These are phyloP conservation scores for Sarocladiaceae sp. DNA, from an alignment of 2,329 filamentous ascomycete species.

Conservation along the genomic window DNA sequence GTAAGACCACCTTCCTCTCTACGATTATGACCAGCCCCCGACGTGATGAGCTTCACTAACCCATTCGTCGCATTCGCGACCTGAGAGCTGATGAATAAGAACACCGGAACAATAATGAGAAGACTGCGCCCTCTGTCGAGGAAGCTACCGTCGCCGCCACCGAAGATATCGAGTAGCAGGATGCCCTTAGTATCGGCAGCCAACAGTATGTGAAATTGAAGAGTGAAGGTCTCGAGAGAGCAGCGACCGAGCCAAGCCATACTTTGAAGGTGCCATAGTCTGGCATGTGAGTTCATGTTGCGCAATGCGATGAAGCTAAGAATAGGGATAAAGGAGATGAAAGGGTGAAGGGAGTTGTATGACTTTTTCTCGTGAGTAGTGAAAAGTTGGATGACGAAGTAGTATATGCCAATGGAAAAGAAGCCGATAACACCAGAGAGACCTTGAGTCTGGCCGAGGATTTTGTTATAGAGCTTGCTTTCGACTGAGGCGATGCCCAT, in stretches of 20 bases:
- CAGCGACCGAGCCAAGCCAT: conserved; percentile 49
- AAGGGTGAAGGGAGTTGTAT: conserved; percentile 49
- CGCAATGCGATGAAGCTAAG: conserved; percentile 48
- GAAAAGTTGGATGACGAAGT: conserved; percentile 15
- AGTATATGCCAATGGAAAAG: conserved; percentile 26
- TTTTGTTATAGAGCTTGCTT: conserved; percentile 18
- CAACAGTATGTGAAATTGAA: conserved; percentile 60
- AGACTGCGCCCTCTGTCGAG: conserved; percentile 22
- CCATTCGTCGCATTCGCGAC: conserved; percentile 19
- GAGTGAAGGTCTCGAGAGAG: conserved; percentile 55
- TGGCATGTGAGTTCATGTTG: conserved; percentile 28
- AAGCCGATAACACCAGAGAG: conserved; percentile 14
- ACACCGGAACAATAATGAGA: conserved; percentile 21
- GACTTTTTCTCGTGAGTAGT: conserved; percentile 22
- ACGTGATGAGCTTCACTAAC: conserved; percentile 21
- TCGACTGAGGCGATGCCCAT: conserved; percentile 21
- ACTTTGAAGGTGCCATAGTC: conserved; percentile 31
- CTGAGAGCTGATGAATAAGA: conserved; percentile 23
- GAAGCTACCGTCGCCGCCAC: conserved; percentile 18
- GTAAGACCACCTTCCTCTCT: conserved; percentile 14
- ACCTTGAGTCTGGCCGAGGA: conserved; percentile 14
- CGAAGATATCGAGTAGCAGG: conserved; percentile 28
- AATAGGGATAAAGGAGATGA: conserved; percentile 50
- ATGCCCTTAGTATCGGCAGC: conserved; percentile 52
- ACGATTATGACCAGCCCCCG: neutral